These are phyloP conservation scores for Uncinocarpus reesii DNA, from an alignment of 2,329 filamentous ascomycete genomes.

Conservation along the genomic window DNA sequence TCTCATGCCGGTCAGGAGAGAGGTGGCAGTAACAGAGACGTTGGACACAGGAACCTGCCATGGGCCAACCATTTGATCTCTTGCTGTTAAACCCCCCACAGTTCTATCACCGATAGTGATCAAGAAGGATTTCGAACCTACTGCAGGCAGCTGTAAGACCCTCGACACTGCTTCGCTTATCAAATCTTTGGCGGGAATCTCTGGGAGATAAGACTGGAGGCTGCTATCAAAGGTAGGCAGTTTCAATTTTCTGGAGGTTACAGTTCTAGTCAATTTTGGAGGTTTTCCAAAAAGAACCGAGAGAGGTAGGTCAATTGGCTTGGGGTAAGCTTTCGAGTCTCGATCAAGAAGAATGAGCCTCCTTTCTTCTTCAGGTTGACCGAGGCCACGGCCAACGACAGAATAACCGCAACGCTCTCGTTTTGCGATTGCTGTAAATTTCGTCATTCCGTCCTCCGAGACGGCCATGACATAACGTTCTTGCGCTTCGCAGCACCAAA, in stretches of 20 bases:
- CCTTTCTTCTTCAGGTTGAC: slow-evolving; percentile 54
- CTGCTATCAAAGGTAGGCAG: slow-evolving; percentile 65
- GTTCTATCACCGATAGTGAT: slow-evolving; percentile 93
- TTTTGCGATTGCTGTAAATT: slow-evolving; percentile 56
- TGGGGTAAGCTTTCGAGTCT: slow-evolving; percentile 62
- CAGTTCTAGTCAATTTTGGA: slow-evolving; percentile 66
- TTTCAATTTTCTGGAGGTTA: slow-evolving; percentile 57
- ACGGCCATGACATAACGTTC: slow-evolving; percentile 91
- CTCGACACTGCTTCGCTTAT: slow-evolving; percentile 64
- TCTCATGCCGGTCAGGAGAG: slow-evolving; percentile 59
- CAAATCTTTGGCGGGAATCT: slow-evolving; percentile 41
- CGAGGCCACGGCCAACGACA: slow-evolving; percentile 68
- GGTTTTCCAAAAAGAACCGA: slow-evolving; percentile 78
- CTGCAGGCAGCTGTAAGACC: slow-evolving; percentile 74
- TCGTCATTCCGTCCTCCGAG: slow-evolving; percentile 66
- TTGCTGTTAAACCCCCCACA: slow-evolving; percentile 75
- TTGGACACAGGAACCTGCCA: slow-evolving; percentile 95
- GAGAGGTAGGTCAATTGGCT: slow-evolving; percentile 83
- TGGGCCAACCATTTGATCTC: slow-evolving; percentile 91
- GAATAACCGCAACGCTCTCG: slow-evolving; percentile 89
- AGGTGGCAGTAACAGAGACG: slow-evolving; percentile 81
- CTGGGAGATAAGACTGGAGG: slow-evolving; percentile 56
- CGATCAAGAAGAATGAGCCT: slow-evolving; percentile 72
- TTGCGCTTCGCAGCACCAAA: slow-evolving; percentile 96
- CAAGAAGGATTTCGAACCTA: slow-evolving; percentile 94